A percentile compares a stretch with the other conserved stretches of the same genome.
phyloP scores from a whole-genome alignment of 306 rosid genomes.

The Prunus salicina region DNA sequence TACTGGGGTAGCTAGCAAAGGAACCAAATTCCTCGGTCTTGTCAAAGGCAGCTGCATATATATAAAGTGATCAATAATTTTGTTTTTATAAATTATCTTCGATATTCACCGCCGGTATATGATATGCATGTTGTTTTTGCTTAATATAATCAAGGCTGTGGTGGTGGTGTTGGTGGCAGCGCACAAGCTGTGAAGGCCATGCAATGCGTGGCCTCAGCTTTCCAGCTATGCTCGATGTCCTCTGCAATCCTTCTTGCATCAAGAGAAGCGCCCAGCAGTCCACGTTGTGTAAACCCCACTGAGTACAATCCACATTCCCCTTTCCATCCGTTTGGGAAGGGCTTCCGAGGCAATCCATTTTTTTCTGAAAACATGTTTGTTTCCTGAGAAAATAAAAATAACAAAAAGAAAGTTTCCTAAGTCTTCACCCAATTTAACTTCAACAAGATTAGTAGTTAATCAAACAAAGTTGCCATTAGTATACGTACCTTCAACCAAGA shows the following conservation, averaged over 20 bases:
- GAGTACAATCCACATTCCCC: conserved; percentile 72
- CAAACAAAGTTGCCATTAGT: background rate
- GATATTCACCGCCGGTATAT: background rate
- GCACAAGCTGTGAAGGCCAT: conserved; percentile 27
- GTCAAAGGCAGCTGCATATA: background rate
- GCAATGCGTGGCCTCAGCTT: conserved; percentile 36
- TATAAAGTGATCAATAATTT: background rate
- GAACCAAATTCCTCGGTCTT: no score
- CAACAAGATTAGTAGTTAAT: no score
- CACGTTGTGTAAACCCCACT: conserved; percentile 82
- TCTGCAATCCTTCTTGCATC: conserved; percentile 77
- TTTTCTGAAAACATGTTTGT: conserved; percentile 59
- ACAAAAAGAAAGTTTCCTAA: no score
- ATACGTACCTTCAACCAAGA: conserved; percentile 70
- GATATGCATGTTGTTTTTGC: background rate
- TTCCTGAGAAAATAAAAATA: conserved; percentile 31
- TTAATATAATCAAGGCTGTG: background rate
- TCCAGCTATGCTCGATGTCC: conserved; percentile 60
- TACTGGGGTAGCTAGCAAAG: no score
- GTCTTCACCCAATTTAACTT: no score
- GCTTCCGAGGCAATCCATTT: conserved; percentile 64
- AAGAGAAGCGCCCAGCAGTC: conserved; percentile 71
- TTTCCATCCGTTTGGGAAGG: conserved; percentile 84
- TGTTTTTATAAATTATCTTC: conserved; percentile 6
- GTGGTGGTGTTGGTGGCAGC: background rate